Percentiles rank a stretch among this genome's conserved stretches.
These are phyloP conservation scores for Fraxinus latifolia DNA, from an alignment of 305 asterid species.

Conservation along the genomic window DNA sequence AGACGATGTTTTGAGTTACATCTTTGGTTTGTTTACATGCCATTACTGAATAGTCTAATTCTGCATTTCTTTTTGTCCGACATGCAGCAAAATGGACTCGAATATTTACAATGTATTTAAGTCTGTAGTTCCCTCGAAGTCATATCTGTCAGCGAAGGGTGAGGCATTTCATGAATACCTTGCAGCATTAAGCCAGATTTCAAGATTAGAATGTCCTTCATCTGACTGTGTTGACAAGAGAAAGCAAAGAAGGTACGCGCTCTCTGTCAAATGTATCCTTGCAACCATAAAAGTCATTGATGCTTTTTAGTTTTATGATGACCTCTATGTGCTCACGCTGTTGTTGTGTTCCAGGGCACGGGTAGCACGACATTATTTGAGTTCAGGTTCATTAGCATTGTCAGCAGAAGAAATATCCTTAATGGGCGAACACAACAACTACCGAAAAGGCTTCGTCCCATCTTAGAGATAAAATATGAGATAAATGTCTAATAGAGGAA, in stretches of 20 bases:
- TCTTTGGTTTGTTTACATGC: conserved; percentile 9
- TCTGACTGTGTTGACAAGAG: conserved; percentile 36
- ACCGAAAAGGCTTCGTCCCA: conserved; percentile 28
- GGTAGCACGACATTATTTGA: conserved; percentile 63
- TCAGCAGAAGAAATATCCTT: conserved; percentile 59
- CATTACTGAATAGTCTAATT: conserved; percentile 12
- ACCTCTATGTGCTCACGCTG: conserved; percentile 14
- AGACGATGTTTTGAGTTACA: not conserved
- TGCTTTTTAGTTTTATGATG: not conserved
- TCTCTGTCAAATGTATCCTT: conserved; percentile 9
- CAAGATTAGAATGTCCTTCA: conserved; percentile 60
- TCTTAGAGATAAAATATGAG: conserved; percentile 13
- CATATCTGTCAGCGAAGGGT: conserved; percentile 57
- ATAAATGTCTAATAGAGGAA: conserved; percentile 8
- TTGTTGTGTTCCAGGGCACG: conserved; percentile 47
- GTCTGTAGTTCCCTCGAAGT: conserved; percentile 56
- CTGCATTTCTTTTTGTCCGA: conserved; percentile 3
- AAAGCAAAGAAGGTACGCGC: conserved; percentile 60
- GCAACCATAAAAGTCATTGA: not conserved
- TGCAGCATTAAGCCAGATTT: conserved; percentile 73
- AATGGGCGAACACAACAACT: conserved; percentile 50
- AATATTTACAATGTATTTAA: conserved; percentile 40
- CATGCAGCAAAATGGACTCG: conserved; percentile 47
- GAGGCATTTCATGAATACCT: conserved; percentile 70
- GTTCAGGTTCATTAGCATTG: conserved; percentile 58